Evolutionary conservation across 306 rosid genomes (phyloP), one percentile per base, ranked within the genome.

Genomic region (Cyclanthera cordifolia): DNA sequence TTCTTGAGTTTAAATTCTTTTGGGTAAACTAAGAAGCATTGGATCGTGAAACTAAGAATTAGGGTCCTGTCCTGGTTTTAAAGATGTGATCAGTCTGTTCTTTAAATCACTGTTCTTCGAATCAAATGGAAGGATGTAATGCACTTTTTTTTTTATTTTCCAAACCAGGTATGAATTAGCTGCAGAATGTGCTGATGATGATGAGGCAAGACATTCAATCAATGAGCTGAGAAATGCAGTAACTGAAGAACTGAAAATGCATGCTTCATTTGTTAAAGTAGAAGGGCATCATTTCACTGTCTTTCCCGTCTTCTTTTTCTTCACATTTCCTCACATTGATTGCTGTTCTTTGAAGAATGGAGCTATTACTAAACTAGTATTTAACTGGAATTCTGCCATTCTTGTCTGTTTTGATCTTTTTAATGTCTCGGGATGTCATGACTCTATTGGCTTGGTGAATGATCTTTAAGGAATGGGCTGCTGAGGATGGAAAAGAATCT

Each of bases 171-270:
- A 78, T 74, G 87, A 80, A 30, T 76, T 71, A 75, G 99, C 97
- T 16, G 95, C 81, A 72, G 92, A 88, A 67, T 88, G 96, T 79
- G 91, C 99, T 12, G 97, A 94, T 67, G 99, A 94, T 73, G 99
- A 94, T 68, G 99, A 94, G 65, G 96, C 89, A 32, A 94, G 86
- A 77, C 67, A 74, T 63, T 76, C 77, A 8, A 80, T 85, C 72
- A 76, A 79, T 34, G 69, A 76, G 49, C 56, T 85, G 75, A 82
- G 82, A 60, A 80, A 53, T 61, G 79, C 73, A 8, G 82, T 80
- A 73, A 47, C 67, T 8, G 72, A 48, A 67, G 87, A 85, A 72
- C 77, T 85, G 73, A 82, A 85, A 78, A 77, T 83, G 97, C 99
- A 90, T 69, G 65, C 77, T 79, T 85, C 90, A 21, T 70, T 88